Percentiles rank a stretch among this genome's conserved stretches.
These are phyloP conservation scores for Phascolomyces articulosus DNA, from an alignment of 371 early-diverging fungal species.

Conservation along the genomic window DNA sequence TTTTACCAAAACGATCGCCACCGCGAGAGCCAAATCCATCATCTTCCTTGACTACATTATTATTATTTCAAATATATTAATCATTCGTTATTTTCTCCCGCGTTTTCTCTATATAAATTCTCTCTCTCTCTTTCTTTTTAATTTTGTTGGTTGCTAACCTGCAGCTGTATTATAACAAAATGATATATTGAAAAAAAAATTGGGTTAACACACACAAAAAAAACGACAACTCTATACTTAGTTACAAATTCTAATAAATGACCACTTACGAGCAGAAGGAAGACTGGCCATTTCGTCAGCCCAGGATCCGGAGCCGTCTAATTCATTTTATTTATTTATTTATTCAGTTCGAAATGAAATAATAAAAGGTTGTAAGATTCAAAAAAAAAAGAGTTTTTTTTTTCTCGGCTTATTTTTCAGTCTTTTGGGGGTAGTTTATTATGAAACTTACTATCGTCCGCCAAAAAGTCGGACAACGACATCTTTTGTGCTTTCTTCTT, in stretches of 20 bases:
- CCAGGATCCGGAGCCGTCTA: conserved; percentile 72
- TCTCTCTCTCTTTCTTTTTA: conserved; percentile 1
- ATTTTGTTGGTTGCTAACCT: conserved; percentile 24
- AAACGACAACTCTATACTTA: too few species aligned
- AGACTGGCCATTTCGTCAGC: conserved; percentile 91
- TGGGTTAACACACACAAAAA: too few species aligned
- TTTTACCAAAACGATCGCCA: conserved; percentile 21
- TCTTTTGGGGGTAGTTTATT: neutral
- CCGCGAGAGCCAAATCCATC: conserved; percentile 23
- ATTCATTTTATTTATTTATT: too few species aligned
- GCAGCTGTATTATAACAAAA: conserved; percentile 32
- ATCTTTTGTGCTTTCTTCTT: conserved; percentile 81
- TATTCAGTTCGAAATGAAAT: too few species aligned
- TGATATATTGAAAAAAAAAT: too few species aligned
- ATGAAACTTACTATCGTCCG: conserved; percentile 64
- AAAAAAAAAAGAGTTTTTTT: too few species aligned
- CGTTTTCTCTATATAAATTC: neutral
- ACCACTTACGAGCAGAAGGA: conserved; percentile 85
- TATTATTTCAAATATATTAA: neutral
- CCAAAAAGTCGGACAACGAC: conserved; percentile 79
- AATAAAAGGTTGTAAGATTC: neutral
- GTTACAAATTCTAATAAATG: too few species aligned
- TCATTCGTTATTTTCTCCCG: conserved; percentile 5
- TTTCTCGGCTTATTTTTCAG: too few species aligned
- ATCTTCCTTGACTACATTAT: conserved; percentile 17